Evolutionary conservation across 345 rosid genomes (phyloP).

Genomic region (Syzygium aromaticum): DNA sequence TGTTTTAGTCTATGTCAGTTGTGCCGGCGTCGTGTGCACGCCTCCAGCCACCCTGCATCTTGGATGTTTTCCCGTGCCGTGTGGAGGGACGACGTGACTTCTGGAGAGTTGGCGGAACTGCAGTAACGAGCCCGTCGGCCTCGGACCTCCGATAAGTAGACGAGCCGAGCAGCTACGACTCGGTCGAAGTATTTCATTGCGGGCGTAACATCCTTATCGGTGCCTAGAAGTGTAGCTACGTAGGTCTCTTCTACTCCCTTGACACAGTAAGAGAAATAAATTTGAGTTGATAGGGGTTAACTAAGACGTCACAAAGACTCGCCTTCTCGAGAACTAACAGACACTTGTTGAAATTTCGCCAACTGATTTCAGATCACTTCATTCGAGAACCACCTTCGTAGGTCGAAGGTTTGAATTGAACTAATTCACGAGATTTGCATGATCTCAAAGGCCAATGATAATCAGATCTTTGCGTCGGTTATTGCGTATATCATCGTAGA

Average conservation of each 20-base stretch:
- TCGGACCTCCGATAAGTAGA: background rate
- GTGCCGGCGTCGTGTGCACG: background rate
- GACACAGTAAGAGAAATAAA: rapidly evolving
- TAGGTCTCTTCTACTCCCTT: background rate
- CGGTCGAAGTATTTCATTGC: background rate
- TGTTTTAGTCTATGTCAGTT: background rate
- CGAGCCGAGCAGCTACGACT: background rate
- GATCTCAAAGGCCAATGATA: background rate
- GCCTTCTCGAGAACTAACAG: rapidly evolving
- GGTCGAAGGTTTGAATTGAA: rapidly evolving
- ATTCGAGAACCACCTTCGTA: background rate
- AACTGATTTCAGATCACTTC: rapidly evolving
- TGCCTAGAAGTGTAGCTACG: background rate
- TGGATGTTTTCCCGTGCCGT: rapidly evolving
- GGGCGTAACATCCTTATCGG: background rate
- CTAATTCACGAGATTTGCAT: background rate
- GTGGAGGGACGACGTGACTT: background rate
- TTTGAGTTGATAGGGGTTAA: rapidly evolving
- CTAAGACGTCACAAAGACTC: background rate
- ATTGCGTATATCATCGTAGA: background rate
- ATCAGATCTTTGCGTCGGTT: too few relatives aligned
- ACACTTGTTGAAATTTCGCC: background rate
- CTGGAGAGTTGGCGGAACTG: background rate
- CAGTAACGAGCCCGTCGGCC: background rate
- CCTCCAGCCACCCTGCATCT: too few relatives aligned